Percentiles rank a stretch among this genome's conserved stretches.
phyloP scores from a whole-genome alignment of 23 red algal genomes.

The Gracilaria vermiculophylla region DNA sequence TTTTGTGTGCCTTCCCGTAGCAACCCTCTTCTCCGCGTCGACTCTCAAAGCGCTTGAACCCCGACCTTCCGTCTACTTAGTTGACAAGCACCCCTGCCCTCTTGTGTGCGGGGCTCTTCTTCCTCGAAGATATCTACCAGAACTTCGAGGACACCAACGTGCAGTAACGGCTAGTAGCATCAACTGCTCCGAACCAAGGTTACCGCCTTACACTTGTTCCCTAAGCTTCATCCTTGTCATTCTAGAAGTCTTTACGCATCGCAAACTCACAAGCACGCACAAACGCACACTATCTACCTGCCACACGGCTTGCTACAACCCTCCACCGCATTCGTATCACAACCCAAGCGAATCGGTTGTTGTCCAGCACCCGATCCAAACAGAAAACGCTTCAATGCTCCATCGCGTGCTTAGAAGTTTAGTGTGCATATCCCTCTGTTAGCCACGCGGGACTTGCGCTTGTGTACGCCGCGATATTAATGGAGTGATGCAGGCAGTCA shows the following conservation, averaged over 20 bases:
- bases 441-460: conserved; percentile 34
- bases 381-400: conserved; percentile 32
- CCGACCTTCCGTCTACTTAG: neutral
- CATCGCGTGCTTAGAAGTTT: conserved; percentile 18
- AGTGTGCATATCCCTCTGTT: conserved; percentile 2
- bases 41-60: neutral
- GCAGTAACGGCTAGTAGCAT: conserved; percentile 9
- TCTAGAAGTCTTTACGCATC: conserved; percentile 8
- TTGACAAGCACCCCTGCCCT: neutral
- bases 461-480: conserved; percentile 39
- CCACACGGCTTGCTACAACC: neutral
- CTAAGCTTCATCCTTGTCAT: conserved; percentile 27
- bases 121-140: conserved; percentile 4
- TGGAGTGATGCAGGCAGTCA: conserved; percentile 57
- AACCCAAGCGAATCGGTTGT: conserved; percentile 18
- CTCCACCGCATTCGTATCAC: neutral
- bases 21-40: neutral
- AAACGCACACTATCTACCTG: neutral
- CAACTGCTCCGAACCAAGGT: neutral
- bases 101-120: neutral
- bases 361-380: conserved; percentile 41
- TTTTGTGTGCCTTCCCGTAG: neutral
- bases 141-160: neutral
- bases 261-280: neutral
- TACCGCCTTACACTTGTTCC: conserved; percentile 26